These are phyloP conservation scores for Psilocybe cubensis DNA, from an alignment of 768 basidiomycete genomes.

Conservation along the genomic window DNA sequence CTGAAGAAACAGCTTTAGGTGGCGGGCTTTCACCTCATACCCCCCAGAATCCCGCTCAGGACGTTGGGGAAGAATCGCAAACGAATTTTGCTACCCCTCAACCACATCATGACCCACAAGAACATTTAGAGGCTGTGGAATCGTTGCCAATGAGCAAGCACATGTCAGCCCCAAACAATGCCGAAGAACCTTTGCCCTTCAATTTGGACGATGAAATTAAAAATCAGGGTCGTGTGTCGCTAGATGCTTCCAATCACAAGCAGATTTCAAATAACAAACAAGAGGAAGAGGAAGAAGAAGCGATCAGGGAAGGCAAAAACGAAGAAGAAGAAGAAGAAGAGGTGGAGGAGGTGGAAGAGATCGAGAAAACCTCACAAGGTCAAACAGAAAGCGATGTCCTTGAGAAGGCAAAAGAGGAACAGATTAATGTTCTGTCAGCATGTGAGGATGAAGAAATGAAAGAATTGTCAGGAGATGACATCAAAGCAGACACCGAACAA, in stretches of 20 bases:
- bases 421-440: conserved; percentile 1
- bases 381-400: conserved; percentile 11
- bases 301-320: conserved; percentile 12
- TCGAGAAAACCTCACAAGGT: conserved; percentile 17
- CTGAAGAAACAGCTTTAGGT: too few species aligned
- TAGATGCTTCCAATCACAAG: conserved; percentile 20
- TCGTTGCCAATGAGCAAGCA: too few species aligned
- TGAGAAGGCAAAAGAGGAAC: conserved; percentile 5
- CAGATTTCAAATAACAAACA: conserved; percentile 3
- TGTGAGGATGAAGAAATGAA: conserved; percentile 15
- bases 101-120: too few species aligned
- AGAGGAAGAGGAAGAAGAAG: conserved; percentile 19
- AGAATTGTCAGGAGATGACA: conserved; percentile 6
- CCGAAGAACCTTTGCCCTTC: too few species aligned
- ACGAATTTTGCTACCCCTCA: too few species aligned
- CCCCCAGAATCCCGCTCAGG: too few species aligned
- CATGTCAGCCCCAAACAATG: too few species aligned
- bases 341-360: conserved; percentile 16
- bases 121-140: too few species aligned
- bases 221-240: too few species aligned
- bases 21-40: too few species aligned
- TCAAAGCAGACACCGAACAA: background rate
- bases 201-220: too few species aligned
- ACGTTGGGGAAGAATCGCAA: too few species aligned
- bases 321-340: conserved; percentile 29